Evolutionary conservation across 2,329 filamentous ascomycete genomes (phyloP), one percentile per base, ranked within the genome.

Genomic region (Cryphonectria naterciae): DNA sequence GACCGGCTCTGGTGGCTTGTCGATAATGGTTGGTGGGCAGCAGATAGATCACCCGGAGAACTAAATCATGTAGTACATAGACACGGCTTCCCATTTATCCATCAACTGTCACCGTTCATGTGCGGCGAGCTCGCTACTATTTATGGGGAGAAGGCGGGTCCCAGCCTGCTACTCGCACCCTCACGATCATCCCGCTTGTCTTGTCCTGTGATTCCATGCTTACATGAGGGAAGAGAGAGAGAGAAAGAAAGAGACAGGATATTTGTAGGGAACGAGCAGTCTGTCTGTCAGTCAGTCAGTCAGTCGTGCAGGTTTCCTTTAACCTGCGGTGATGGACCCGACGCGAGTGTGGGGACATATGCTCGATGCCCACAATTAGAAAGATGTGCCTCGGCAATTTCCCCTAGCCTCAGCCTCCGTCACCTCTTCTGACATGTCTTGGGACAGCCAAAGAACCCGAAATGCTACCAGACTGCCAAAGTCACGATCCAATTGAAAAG

Each of bases 331-430:
- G 10, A 15, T 28, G 54, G 54, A 7, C 28, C n/a, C 28, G 6
- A 28, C 54, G 28, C 28, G 54, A 17, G 28, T 13, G 25, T 32
- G 54, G 46, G 28, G 54, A 56, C 52, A 56, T 17, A 56, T 17
- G 13, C 54, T 32, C 54, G 35, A 32, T 32, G 13, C 13, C 54
- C 54, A 49, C 46, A 11, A 22, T 15, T 7, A 39, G 37, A 37
- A 56, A 28, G 28, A 25, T 60, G 28, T 60, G 52, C 65, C 65
- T 67, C 65, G 54, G 65, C 65, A 67, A 60, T n/a, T 35, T 61
- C 17, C 65, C 41, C 49, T 41, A 49, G 52, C 39, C 65, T 54
- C 32, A 37, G 32, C 37, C 37, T 39, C 8, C 46, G 22, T 49
- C 46, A n/a, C 46, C 19, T n/a, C 28, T 58, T 61, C 58, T 58